Evolutionary conservation across 169 alveolate genomes (phyloP).

Genomic region (Amoebophrya sp.): DNA sequence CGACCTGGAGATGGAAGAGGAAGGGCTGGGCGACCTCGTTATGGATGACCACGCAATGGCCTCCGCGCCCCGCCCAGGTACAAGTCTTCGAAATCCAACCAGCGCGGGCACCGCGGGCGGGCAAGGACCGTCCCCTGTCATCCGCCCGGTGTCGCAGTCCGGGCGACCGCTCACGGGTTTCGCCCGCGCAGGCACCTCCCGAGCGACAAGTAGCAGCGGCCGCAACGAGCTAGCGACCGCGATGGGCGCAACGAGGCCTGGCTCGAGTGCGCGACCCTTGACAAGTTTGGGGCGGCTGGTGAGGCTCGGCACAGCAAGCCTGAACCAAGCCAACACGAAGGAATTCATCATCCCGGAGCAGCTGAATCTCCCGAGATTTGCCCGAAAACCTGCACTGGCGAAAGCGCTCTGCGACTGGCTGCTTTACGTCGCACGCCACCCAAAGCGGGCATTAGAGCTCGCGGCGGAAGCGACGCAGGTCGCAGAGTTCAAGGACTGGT

Average conservation of each 20-base stretch:
- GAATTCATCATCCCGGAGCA: constrained; percentile 46
- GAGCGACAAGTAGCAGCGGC: background rate
- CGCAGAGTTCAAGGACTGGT: constrained; percentile 43
- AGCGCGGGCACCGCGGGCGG: background rate
- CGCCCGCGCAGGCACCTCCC: constrained; percentile 31
- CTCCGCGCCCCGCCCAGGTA: constrained; percentile 44
- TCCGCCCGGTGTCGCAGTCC: constrained; percentile 40
- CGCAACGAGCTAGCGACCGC: background rate
- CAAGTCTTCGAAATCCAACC: constrained; percentile 35
- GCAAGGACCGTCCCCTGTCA: constrained; percentile 18
- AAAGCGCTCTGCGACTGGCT: constrained; percentile 77
- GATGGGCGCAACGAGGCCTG: background rate
- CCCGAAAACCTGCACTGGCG: constrained; percentile 63
- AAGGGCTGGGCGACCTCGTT: constrained; percentile 44
- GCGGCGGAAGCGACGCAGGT: constrained; percentile 73
- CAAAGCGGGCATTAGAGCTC: constrained; percentile 72
- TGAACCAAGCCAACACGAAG: constrained; percentile 55
- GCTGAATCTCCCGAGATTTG: constrained; percentile 60
- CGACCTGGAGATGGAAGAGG: constrained; percentile 41
- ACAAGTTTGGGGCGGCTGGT: constrained; percentile 78
- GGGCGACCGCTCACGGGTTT: constrained; percentile 48
- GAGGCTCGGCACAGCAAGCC: constrained; percentile 76
- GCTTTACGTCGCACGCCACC: constrained; percentile 73
- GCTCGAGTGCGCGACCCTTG: constrained; percentile 58
- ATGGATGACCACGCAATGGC: constrained; percentile 39